phyloP scores from a whole-genome alignment of 2,329 filamentous ascomycete genomes.

The Emmonsiellopsis sp. region DNA sequence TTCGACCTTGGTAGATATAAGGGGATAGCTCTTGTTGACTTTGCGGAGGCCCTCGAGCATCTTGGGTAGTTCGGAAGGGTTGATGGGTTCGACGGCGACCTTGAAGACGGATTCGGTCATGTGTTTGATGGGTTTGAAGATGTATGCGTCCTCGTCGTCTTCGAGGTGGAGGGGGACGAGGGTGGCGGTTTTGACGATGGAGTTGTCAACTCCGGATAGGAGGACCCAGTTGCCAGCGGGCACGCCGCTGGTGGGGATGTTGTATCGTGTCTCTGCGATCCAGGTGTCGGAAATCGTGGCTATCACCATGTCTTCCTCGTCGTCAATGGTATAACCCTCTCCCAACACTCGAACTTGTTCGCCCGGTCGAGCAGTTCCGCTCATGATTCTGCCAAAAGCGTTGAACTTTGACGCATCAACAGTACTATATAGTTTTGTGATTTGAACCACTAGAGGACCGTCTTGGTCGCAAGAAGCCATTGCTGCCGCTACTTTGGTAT shows the following conservation, averaged over 20 bases:
- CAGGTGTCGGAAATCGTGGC: conserved; percentile 78
- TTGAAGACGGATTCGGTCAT: conserved; percentile 98
- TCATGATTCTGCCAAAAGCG: conserved; percentile 84
- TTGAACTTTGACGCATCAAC: conserved; percentile 85
- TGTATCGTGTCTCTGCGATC: conserved; percentile 88
- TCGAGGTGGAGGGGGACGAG: conserved; percentile 71
- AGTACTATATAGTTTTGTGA: conserved; percentile 89
- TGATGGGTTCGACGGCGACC: conserved; percentile 94
- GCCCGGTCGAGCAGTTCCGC: conserved; percentile 75
- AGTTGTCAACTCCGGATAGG: conserved; percentile 90
- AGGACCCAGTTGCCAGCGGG: conserved; percentile 90
- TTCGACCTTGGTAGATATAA: conserved; percentile 94
- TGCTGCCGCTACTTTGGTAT: conserved; percentile 67
- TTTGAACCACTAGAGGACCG: conserved; percentile 79
- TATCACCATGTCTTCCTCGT: conserved; percentile 92
- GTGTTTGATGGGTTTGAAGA: conserved; percentile 86
- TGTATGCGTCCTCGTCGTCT: conserved; percentile 84
- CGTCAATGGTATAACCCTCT: conserved; percentile 90
- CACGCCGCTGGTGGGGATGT: conserved; percentile 80
- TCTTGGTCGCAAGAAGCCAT: conserved; percentile 81
- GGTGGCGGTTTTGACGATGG: conserved; percentile 94
- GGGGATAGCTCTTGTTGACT: conserved; percentile 94
- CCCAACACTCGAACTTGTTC: conserved; percentile 83
- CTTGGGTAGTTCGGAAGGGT: conserved; percentile 93
- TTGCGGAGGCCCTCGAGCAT: conserved; percentile 96